Evolutionary conservation across 345 rosid species (phyloP).

Genomic region (Citrus inodora): DNA sequence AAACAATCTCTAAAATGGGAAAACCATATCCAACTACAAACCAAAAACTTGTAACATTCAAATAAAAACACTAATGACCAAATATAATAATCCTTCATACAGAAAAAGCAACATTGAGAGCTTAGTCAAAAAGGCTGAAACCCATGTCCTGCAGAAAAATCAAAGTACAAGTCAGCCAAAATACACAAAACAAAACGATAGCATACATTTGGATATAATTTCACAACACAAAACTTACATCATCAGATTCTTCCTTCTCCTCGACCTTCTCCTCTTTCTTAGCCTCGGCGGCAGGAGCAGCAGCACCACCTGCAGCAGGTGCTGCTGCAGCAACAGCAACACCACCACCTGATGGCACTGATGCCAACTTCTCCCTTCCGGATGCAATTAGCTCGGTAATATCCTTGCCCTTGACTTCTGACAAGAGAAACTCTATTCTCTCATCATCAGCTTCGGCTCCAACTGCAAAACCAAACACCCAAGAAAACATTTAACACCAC

Average conservation of each 20-base stretch:
- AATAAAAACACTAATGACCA: constrained; percentile 4
- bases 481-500: background rate
- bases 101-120: background rate
- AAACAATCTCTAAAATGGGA: constrained; percentile 6
- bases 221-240: constrained; percentile 31
- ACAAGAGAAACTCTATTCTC: constrained; percentile 51
- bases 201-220: background rate
- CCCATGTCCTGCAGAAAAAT: constrained; percentile 66
- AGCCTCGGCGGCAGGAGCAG: constrained; percentile 48
- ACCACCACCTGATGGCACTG: constrained; percentile 72
- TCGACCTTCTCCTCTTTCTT: constrained; percentile 74
- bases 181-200: background rate
- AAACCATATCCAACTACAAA: constrained; percentile 27
- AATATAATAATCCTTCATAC: constrained; percentile 8
- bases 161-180: background rate
- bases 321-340: constrained; percentile 38
- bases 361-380: constrained; percentile 74
- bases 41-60: constrained; percentile 14
- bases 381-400: constrained; percentile 61
- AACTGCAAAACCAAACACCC: constrained; percentile 32
- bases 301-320: constrained; percentile 36
- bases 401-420: constrained; percentile 59
- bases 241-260: constrained; percentile 82
- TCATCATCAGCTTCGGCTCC: constrained; percentile 70
- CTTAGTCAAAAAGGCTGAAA: constrained; percentile 75